Evolutionary conservation across 208 protist species (phyloP), one percentile per base, ranked within the genome.

Genomic region (Leptomonas seymouri): DNA sequence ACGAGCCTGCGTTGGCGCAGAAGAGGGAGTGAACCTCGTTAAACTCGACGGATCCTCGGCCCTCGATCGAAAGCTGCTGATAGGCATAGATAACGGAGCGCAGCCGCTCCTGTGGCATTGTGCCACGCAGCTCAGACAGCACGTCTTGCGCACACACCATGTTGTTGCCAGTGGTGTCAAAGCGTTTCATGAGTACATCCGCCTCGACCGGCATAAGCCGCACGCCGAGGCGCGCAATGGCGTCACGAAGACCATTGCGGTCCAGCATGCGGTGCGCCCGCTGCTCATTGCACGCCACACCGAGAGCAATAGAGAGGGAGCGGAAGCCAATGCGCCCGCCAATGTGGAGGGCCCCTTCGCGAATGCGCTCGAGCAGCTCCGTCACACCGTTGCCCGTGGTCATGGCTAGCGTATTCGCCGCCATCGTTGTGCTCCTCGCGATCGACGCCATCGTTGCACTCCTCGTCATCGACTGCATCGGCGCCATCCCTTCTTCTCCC

Each of bases 271-370:
- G 80, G 18, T 55, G 71, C 58, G 78, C 76, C 44, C 84, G 78
- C n/a, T 66, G 56, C 68, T 95, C 88, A 60, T 85, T 89, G 67
- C 86, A 81, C 7, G 91, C 82, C 39, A 90, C 78, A n/a, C 89
- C 80, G 49, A 97, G 75, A 12, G 84, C 78, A 48, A 83, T 83
- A 7, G 87, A 76, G 15, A 97, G 54, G 23, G 82, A 71, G 46
- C 90, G 87, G 73, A 97, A 91, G 31, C 87, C 90, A 34, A 89
- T 56, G 21, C 85, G 85, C 28, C 90, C 90, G 46, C 89, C 88
- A 34, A 87, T 77, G 34, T 50, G 56, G 27, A 96, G 54, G 23
- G 85, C 85, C 6, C 87, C 88, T 16, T 84, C 78, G 16, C 89
- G 85, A 48, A 97, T 82, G 49, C 64, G 80, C n/a, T 84, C 63